A percentile compares a stretch with the other conserved stretches of the same genome.
Evolutionary conservation across 2,329 filamentous ascomycete species (phyloP).

Genomic region (Phaeosphaeria sp.): DNA sequence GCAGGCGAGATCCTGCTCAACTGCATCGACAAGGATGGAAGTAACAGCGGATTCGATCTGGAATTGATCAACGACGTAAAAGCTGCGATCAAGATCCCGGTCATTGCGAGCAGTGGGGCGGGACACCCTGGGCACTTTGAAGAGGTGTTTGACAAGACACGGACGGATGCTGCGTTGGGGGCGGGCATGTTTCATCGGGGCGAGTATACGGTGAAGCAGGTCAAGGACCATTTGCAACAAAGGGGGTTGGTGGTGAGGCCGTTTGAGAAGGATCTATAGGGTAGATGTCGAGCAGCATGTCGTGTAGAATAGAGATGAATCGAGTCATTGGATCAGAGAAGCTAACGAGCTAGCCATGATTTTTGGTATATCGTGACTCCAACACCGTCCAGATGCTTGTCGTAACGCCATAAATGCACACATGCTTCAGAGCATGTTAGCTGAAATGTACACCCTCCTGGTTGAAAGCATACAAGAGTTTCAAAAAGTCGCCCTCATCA

Average conservation of each 20-base stretch:
- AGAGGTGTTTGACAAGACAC: slow-evolving; percentile 86
- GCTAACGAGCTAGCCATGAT: too few relatives aligned
- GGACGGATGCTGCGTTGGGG: slow-evolving; percentile 89
- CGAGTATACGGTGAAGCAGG: slow-evolving; percentile 92
- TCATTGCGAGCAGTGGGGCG: slow-evolving; percentile 93
- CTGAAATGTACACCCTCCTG: slow-evolving; percentile 92
- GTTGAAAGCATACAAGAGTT: slow-evolving; percentile 83
- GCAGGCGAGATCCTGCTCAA: slow-evolving; percentile 94
- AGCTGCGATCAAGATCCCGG: slow-evolving; percentile 83
- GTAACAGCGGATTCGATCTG: slow-evolving; percentile 91
- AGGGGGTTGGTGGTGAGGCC: slow-evolving; percentile 80
- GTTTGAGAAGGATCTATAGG: slow-evolving; percentile 63
- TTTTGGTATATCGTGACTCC: slow-evolving; percentile 35
- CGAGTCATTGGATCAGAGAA: background rate
- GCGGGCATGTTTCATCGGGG: slow-evolving; percentile 97
- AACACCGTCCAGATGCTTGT: slow-evolving; percentile 19
- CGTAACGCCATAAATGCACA: slow-evolving; percentile 28
- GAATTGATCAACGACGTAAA: slow-evolving; percentile 93
- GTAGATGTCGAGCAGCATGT: background rate
- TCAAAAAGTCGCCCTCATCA: slow-evolving; percentile 91
- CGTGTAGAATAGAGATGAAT: background rate
- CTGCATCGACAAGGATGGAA: slow-evolving; percentile 96
- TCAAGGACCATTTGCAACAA: slow-evolving; percentile 80
- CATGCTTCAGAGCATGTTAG: slow-evolving; percentile 42
- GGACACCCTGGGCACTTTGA: slow-evolving; percentile 87